Percentiles rank a stretch among this genome's conserved stretches.
Evolutionary conservation across 2,329 filamentous ascomycete genomes (phyloP).

Genomic region (Aspergillus ochraceoroseus): DNA sequence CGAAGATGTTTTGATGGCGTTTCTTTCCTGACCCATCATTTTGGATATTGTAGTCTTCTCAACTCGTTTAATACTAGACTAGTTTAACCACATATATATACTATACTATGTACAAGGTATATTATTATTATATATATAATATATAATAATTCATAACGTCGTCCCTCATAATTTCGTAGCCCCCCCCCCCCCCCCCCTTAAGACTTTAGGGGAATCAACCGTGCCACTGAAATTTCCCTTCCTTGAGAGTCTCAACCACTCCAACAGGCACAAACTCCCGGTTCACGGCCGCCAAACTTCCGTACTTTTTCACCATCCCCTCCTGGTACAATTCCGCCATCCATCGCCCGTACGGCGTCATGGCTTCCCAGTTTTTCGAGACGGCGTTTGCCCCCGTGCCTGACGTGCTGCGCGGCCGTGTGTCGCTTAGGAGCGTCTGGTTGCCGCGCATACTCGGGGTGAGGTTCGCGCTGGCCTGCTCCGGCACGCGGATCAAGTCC

Average conservation of each 20-base stretch:
- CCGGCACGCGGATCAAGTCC: slow-evolving; percentile 31
- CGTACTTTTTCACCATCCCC: slow-evolving; percentile 41
- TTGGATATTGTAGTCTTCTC: slow-evolving; percentile 67
- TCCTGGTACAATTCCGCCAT: slow-evolving; percentile 39
- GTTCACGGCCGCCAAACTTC: slow-evolving; percentile 40
- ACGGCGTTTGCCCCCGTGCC: too few species aligned
- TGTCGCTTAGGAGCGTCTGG: slow-evolving; percentile 20
- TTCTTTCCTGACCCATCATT: slow-evolving; percentile 67
- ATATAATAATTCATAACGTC: not conserved
- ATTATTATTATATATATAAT: not conserved
- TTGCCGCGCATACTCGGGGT: slow-evolving; percentile 28
- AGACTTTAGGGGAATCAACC: slow-evolving; percentile 31
- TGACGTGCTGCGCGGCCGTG: too few species aligned
- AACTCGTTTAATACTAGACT: too few species aligned
- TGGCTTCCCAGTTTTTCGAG: slow-evolving; percentile 27
- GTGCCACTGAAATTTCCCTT: slow-evolving; percentile 42
- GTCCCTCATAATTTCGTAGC: too few species aligned
- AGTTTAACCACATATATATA: too few species aligned
- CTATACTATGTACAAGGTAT: too few species aligned
- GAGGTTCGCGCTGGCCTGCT: slow-evolving; percentile 29
- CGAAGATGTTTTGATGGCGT: slow-evolving; percentile 65
- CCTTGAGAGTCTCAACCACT: slow-evolving; percentile 41
- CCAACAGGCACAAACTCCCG: slow-evolving; percentile 42
- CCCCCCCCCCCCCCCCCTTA: too few species aligned
- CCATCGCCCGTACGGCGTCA: slow-evolving; percentile 45